Conservation (phyloP, 2,329 filamentous ascomycete species). For the Verticillium nubilum region DNA sequence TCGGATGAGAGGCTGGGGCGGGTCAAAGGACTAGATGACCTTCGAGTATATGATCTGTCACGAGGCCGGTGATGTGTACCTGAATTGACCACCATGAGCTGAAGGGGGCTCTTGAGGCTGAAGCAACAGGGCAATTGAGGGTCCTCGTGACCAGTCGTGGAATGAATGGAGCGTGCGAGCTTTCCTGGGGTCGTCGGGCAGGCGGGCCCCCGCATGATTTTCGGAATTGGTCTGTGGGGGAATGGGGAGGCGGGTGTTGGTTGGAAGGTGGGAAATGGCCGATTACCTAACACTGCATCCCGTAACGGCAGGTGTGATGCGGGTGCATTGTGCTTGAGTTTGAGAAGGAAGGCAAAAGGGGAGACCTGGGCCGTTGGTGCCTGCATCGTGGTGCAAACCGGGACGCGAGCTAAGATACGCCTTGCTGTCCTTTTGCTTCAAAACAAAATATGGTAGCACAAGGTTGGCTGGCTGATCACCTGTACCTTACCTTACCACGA, state of each 20-base stretch:
- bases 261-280: background rate
- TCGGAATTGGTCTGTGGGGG: too few species aligned
- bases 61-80: background rate
- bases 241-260: background rate
- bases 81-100: background rate
- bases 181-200: too few species aligned
- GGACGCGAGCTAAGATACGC: background rate
- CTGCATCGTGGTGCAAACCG: background rate
- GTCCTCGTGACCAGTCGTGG: background rate
- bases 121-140: background rate
- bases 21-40: background rate
- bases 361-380: background rate
- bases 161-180: too few species aligned
- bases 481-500: too few species aligned
- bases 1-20: background rate
- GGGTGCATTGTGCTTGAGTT: background rate
- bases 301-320: background rate
- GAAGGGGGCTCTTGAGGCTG: background rate
- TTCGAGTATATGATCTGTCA: background rate
- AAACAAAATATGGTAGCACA: too few species aligned
- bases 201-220: background rate
- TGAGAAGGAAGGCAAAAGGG: background rate
- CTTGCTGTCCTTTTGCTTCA: background rate
- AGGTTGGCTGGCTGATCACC: too few species aligned
- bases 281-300: background rate